Conservation (phyloP, 805 yeast genomes). For the Teunomyces stri region DNA sequence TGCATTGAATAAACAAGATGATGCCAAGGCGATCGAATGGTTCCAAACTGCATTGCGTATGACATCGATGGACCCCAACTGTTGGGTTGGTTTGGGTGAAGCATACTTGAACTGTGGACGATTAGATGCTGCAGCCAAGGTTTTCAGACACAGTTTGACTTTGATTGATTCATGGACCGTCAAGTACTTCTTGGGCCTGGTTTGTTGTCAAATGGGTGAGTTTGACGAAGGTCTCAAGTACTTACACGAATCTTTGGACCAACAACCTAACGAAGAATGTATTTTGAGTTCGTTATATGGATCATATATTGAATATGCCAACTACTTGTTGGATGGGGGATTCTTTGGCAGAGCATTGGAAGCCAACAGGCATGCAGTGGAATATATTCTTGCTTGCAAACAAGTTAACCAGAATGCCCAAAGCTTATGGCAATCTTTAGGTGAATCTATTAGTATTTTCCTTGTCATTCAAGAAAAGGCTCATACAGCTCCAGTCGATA, state of each 20-base stretch:
- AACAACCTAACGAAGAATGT: constrained; percentile 48
- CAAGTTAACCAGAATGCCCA: constrained; percentile 38
- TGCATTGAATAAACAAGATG: constrained; percentile 66
- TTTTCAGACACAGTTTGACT: constrained; percentile 63
- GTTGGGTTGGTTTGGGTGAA: constrained; percentile 98
- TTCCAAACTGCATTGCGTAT: constrained; percentile 83
- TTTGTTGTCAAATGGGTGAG: constrained; percentile 61
- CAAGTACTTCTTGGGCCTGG: constrained; percentile 63
- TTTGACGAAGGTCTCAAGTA: constrained; percentile 57
- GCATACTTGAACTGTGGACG: constrained; percentile 85
- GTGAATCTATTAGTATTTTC: constrained; percentile 55
- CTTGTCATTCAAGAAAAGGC: constrained; percentile 54
- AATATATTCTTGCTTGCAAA: constrained; percentile 38
- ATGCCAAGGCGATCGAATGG: constrained; percentile 78
- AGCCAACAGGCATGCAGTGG: constrained; percentile 46
- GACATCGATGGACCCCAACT: constrained; percentile 62
- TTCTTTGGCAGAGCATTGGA: constrained; percentile 64
- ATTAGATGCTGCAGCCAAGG: constrained; percentile 81
- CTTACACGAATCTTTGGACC: constrained; percentile 41
- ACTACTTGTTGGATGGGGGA: constrained; percentile 53
- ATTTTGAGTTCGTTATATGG: constrained; percentile 53
- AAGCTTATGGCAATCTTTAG: constrained; percentile 64
- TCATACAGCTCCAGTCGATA: constrained; percentile 45
- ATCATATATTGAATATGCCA: constrained; percentile 54
- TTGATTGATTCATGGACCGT: constrained; percentile 60